Conservation (phyloP, 2,329 filamentous ascomycete species). For the Hypoxylon sp. region DNA sequence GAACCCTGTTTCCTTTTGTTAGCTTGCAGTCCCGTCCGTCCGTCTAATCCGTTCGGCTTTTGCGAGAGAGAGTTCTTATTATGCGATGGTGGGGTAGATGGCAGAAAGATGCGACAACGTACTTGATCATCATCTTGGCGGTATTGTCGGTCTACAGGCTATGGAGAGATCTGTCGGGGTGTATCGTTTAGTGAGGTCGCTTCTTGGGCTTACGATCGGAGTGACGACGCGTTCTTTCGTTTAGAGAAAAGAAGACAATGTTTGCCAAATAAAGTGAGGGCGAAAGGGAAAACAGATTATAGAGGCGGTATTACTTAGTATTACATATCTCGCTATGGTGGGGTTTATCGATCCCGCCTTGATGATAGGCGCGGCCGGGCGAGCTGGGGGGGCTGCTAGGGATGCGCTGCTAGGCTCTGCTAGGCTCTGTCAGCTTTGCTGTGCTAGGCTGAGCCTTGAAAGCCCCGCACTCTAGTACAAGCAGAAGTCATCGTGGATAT, state of each 20-base stretch:
- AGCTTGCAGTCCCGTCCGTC: conserved; percentile 17
- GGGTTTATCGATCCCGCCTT: no score
- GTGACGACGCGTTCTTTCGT: neutral
- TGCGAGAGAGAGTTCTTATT: no score
- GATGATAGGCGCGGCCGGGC: no score
- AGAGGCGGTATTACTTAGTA: neutral
- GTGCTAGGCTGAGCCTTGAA: no score
- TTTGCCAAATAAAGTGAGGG: neutral
- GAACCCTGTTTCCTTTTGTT: conserved; percentile 71
- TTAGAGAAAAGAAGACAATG: neutral
- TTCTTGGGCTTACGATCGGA: neutral
- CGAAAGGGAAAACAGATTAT: neutral
- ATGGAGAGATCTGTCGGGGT: neutral
- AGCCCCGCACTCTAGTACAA: no score
- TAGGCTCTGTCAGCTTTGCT: no score
- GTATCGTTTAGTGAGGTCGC: neutral
- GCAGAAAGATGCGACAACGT: conserved; percentile 14
- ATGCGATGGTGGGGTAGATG: conserved; percentile 17
- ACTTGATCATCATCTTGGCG: conserved; percentile 45
- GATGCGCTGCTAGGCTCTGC: no score
- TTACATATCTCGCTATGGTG: no score
- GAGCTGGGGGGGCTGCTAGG: no score
- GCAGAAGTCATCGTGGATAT: no score
- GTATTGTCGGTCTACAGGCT: conserved; percentile 10
- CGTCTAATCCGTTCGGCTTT: neutral